Base-by-base conservation (phyloP, 768 basidiomycete genomes). In the Suillus cothurnatus region DNA sequence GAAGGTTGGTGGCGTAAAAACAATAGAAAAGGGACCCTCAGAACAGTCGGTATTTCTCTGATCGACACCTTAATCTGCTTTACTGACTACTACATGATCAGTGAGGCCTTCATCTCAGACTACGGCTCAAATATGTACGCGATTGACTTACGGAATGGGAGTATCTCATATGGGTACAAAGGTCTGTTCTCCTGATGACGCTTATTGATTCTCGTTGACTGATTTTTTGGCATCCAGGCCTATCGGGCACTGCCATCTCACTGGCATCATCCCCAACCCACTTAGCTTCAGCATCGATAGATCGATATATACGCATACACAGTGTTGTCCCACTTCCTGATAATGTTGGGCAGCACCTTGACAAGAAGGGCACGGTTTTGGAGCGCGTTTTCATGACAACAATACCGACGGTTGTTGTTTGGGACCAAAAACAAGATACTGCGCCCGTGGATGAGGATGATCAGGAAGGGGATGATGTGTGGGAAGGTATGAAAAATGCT, bases 21-120 rank as follows among this genome's bases (percentile, higher is more conserved):
- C 80, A 21, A 72, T 94, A 3, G 84, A 88, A 69, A 81, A 81
- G 50, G 91, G 92, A 17, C 71, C 79, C 2, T 77, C 79, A 50
- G 90, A 91, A 43, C 81, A 94, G 93, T 93, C 70, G 57, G 90
- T 77, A 3, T 39, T 28, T 69, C 52, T 49, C 34, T 47, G 36
- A 57, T 21, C 38, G 26, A 39, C 57, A 19, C 3, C 34, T 45
- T 47, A 26, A 26, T 53, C 47, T 65, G 61, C 15, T 23, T 57
- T 64, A 67, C 36, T 62, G 26, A 45, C 34, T 45, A 28, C 60
- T 31, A 31, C 34, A 31, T 67, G 7, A 58, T 23, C 39, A 94
- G 92, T 69, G 88, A 95, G 72, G 74, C 84, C 2, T 93, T 93
- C 67, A 78, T 90, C 43, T 81, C 88, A 14, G 93, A 95, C 72